Conservation (phyloP, 306 rosid species). For the Rosa multiflora region DNA sequence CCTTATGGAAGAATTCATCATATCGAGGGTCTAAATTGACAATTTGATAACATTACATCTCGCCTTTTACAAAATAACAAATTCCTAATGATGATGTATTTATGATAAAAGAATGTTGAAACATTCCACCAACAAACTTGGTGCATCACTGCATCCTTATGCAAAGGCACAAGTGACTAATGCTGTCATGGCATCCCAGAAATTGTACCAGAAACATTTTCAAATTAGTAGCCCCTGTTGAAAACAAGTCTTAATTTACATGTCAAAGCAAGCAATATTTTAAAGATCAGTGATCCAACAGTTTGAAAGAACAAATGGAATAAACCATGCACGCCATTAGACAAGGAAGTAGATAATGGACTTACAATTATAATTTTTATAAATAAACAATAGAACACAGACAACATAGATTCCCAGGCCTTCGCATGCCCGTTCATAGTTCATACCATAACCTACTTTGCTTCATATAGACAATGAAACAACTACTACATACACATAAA, state of each 20-base stretch:
- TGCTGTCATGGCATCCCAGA: not conserved
- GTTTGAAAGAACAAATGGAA: not conserved
- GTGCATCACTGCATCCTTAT: not conserved
- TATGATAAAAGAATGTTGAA: not conserved
- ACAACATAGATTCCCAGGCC: constrained; percentile 30
- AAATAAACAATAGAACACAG: constrained; percentile 7
- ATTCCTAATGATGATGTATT: not conserved
- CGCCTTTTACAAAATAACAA: not conserved
- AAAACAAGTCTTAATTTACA: not conserved
- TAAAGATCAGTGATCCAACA: not conserved
- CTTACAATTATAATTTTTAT: not conserved
- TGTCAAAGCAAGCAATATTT: not conserved
- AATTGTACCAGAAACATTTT: not conserved
- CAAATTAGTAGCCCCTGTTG: not conserved
- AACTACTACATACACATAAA: constrained; percentile 24
- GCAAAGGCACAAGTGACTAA: not conserved
- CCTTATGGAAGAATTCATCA: not conserved
- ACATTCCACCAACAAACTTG: not conserved
- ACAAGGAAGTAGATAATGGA: not conserved
- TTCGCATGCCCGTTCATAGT: constrained; percentile 33
- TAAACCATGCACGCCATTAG: not conserved
- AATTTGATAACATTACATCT: not conserved
- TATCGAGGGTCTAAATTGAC: not conserved
- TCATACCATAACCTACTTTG: constrained; percentile 35
- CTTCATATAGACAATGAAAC: constrained; percentile 77